These are phyloP conservation scores for Fusarium sacchari DNA, from an alignment of 2,329 filamentous ascomycete genomes.

Conservation along the genomic window DNA sequence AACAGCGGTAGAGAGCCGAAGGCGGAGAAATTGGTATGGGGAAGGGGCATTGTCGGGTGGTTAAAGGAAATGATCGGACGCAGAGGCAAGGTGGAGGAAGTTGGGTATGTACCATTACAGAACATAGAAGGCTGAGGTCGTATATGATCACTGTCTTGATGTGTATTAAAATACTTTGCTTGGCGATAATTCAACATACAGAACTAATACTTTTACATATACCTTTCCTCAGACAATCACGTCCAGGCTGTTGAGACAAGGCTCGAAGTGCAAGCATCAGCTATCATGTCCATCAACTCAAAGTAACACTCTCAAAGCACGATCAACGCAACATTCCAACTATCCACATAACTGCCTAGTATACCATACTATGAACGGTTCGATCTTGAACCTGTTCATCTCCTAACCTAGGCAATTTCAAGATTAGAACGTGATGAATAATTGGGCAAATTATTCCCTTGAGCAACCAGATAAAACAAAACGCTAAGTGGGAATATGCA, in stretches of 20 bases:
- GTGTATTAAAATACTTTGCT: not conserved
- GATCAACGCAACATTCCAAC: no score
- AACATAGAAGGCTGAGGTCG: not conserved
- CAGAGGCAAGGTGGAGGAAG: conserved; percentile 57
- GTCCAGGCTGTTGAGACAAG: not conserved
- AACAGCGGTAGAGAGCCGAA: not conserved
- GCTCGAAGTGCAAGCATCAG: not conserved
- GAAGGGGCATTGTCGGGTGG: conserved; percentile 55
- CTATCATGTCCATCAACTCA: not conserved
- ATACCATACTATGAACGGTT: no score
- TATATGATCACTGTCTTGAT: not conserved
- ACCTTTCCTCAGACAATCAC: not conserved
- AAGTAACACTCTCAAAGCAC: not conserved
- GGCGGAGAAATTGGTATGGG: conserved; percentile 25
- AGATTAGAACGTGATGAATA: no score
- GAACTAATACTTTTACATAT: no score
- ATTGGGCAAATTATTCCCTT: fast-evolving
- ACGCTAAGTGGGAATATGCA: fast-evolving
- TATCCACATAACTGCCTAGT: no score
- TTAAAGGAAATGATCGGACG: conserved; percentile 53
- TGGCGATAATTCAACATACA: no score
- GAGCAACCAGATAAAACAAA: not conserved
- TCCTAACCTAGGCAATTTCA: no score
- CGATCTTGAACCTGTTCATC: no score
- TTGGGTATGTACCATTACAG: conserved; percentile 67